Evolutionary conservation across 495 filamentous ascomycete species (phyloP), one percentile per base, ranked within the genome.

Genomic region (Daldinia vernicosa): DNA sequence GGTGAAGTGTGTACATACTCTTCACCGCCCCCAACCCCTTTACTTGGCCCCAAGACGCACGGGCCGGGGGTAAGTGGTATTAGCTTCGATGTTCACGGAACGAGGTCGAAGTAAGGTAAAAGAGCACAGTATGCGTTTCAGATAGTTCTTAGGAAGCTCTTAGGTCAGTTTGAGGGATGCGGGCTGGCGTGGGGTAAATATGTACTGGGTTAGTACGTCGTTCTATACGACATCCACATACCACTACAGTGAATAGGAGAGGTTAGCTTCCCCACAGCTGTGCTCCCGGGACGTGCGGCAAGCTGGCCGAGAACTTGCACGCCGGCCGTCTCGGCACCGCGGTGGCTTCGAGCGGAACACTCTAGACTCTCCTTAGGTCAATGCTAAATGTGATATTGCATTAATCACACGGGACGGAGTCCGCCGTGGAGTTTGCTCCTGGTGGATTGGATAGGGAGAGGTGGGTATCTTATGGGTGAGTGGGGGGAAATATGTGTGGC

Each of bases 11-110:
- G 26, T 52, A 52, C 26, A 22, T 26, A 22, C 24, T 26, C 50
- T 53, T 53, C 50, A 30, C 27, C 24, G 50, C 27, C 24, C 50
- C 50, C 27, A 53, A 53, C 50, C 50, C 27, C 24, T 30, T 53
- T 15, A 53, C 50, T 53, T 28, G 27, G 27, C 50, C 50, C 43
- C 43, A 47, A 47, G 43, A 47, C 43, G 43, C 43, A 47, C 19
- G 22, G 43, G 19, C 19, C 43, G 43, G 43, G 17, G 17, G 22
- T n/a, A n/a, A 47, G 43, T 47, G 3, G 17, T 11, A 12, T 47
- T 47, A 9, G 43, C 19, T 47, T 47, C 43, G 43, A 47, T 22
- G 19, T 22, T 12, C 9, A 6, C 19, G 43, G 43, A 47, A 47
- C 19, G 17, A 47, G 7, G 15, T 53, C 24, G 27, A 15, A 27